Evolutionary conservation across 495 filamentous ascomycete species (phyloP), one percentile per base, ranked within the genome.

Genomic region (Aspergillus hancockii): DNA sequence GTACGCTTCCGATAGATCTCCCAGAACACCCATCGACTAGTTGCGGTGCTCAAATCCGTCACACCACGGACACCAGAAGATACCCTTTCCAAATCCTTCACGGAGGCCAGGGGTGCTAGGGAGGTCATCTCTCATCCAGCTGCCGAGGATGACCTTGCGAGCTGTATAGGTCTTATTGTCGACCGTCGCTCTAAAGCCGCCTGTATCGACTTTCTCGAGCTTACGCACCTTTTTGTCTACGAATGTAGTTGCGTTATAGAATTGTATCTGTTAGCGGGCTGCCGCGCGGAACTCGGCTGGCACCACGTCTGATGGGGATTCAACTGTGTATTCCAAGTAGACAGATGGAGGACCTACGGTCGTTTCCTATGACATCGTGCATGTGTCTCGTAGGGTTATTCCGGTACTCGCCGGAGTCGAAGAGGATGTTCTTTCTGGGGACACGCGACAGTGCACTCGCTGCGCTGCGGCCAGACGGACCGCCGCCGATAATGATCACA

Each of bases 31-130:
- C 16, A 80, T 70, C 14, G 70, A 16, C 25, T 75, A 72, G 59
- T 77, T 69, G 5, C 62, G 71, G 61, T 79, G 73, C 57, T 81
- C 77, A 55, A 73, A 71, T 14, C 78, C 78, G 62, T 81, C 78
- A 63, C 78, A 81, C 78, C 78, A 81, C 0, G 76, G 76, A 46
- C 78, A 81, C 77, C 77, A 80, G 62, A 71, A 81, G 25, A 80
- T 72, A 52, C 78, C 77, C 52, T 74, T 66, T 19, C 78, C 78
- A 72, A 77, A 81, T 45, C 69, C 77, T 49, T 76, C 70, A 10
- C 34, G 32, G 3, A 81, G 43, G 7, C 78, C 78, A 0, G 73
- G 71, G 1, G 72, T 79, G 19, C 43, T 22, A 7, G 79, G 79
- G 2, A 80, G 53, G 38, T 79, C 65, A 58, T 81, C 79, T 21